Percentiles rank a stretch among this genome's conserved stretches.
Evolutionary conservation across 345 rosid genomes (phyloP).

Genomic region (Euphorbia lathyris): DNA sequence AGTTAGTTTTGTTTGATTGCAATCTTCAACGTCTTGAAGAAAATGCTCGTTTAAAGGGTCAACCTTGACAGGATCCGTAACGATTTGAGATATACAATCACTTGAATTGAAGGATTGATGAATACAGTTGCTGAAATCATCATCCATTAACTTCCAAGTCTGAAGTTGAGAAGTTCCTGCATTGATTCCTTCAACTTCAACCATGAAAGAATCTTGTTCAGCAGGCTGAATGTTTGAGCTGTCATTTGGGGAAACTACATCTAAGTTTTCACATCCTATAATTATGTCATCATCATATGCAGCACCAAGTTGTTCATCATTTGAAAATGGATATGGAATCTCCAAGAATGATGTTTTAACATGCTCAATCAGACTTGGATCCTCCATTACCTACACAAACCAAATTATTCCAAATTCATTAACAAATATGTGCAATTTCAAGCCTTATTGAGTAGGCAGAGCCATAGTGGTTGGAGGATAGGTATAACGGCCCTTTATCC

Average conservation of each 20-base stretch:
- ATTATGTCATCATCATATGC: slow-evolving; percentile 32
- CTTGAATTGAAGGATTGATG: slow-evolving; percentile 66
- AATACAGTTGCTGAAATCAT: slow-evolving; percentile 60
- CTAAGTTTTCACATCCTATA: slow-evolving; percentile 39
- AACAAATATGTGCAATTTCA: too few relatives aligned
- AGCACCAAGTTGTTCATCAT: slow-evolving; percentile 25
- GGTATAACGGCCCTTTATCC: too few relatives aligned
- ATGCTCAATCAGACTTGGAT: slow-evolving; percentile 53
- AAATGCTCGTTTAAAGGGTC: slow-evolving; percentile 24
- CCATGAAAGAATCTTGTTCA: slow-evolving; percentile 54
- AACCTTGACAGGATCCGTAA: slow-evolving; percentile 43
- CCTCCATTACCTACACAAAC: slow-evolving; percentile 66
- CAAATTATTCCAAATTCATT: neutral
- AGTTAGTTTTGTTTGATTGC: slow-evolving; percentile 33
- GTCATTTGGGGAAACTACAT: slow-evolving; percentile 41
- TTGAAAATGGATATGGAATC: slow-evolving; percentile 31
- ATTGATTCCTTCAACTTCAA: slow-evolving; percentile 54
- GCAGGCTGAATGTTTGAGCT: slow-evolving; percentile 38
- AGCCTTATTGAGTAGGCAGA: too few relatives aligned
- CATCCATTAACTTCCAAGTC: slow-evolving; percentile 64
- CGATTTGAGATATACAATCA: slow-evolving; percentile 65
- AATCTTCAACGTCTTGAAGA: slow-evolving; percentile 40
- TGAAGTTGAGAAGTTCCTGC: slow-evolving; percentile 65
- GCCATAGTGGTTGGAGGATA: too few relatives aligned
- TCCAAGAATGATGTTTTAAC: slow-evolving; percentile 59